Conservation (phyloP, 1,284 basidiomycete species). For the Trichosporon faecale region DNA sequence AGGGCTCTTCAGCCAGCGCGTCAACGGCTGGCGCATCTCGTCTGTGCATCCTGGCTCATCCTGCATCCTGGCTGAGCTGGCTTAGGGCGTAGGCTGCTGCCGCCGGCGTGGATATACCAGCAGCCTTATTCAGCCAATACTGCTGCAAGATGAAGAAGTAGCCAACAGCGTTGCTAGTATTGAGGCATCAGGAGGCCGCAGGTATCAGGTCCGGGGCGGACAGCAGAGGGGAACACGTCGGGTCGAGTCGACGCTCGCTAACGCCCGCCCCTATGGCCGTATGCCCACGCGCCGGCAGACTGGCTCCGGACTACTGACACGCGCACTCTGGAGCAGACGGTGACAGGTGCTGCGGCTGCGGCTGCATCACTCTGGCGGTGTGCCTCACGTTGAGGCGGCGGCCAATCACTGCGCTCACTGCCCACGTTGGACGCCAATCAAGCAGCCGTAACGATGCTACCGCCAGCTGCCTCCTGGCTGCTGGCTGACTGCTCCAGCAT, state of each 20-base stretch:
- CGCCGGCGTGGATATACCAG: no score
- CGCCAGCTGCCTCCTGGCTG: no score
- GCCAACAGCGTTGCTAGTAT: background rate
- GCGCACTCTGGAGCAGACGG: no score
- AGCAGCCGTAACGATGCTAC: no score
- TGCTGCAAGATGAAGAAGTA: background rate
- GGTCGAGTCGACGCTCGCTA: background rate
- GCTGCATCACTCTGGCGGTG: no score
- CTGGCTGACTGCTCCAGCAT: no score
- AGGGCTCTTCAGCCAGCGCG: background rate
- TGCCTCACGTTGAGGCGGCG: background rate
- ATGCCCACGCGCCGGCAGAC: no score
- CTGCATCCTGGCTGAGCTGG: no score
- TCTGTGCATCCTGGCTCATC: background rate
- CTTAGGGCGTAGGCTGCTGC: no score
- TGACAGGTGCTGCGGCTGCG: no score
- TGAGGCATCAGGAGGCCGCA: background rate
- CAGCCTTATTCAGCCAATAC: background rate
- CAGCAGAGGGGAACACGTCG: background rate
- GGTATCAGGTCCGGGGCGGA: background rate
- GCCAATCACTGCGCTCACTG: conserved; percentile 1
- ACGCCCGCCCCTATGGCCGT: background rate
- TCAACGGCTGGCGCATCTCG: background rate
- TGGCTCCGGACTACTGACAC: no score
- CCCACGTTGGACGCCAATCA: background rate